Base-by-base conservation (phyloP, 2,329 filamentous ascomycete species). In the Alternaria sp. region DNA sequence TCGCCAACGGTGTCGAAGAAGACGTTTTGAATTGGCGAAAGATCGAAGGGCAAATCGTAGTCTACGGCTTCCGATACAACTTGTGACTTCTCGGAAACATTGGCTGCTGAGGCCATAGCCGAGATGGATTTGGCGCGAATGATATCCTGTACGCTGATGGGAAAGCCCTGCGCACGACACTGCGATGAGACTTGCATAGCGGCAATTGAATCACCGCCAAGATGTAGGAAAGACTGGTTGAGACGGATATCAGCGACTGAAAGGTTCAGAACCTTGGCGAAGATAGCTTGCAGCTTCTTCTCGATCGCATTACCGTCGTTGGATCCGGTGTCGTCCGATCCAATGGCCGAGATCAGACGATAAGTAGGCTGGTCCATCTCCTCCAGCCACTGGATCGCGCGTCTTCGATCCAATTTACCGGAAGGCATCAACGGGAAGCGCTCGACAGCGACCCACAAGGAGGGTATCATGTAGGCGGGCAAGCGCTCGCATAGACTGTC, bases 151-250 rank as follows among this genome's bases (percentile, higher is more conserved):
- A 78, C 76, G 17, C 68, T 76, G 25, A 77, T 69, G 3, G 72
- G 69, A 19, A 77, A 58, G 9, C 73, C 74, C 40, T 77, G 69
- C 5, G 74, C 68, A 21, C 75, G 73, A 45, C 75, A 77, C 52
- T 74, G 71, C 4, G 75, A 76, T 1, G 71, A 74, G 19, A 77
- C 74, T 57, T 77, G 76, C 76, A 79, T 79, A 5, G 76, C 76
- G 36, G 75, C 72, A 57, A 79, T 79, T 5, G 71, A 75, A 51
- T 79, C 77, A n/a, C 77, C 76, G 13, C 77, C 76, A 8, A 79
- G 64, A 47, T 77, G 75, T 30, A 79, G 51, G 62, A 79, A 79
- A 0, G 74, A 76, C 54, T 76, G 74, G 19, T 74, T 77, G 25
- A 77, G 67, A 10, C 74, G 67, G n/a, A 78, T 67, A 23, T 76